phyloP scores from a whole-genome alignment of 306 rosid species.

The Herpetospermum pedunculosum region DNA sequence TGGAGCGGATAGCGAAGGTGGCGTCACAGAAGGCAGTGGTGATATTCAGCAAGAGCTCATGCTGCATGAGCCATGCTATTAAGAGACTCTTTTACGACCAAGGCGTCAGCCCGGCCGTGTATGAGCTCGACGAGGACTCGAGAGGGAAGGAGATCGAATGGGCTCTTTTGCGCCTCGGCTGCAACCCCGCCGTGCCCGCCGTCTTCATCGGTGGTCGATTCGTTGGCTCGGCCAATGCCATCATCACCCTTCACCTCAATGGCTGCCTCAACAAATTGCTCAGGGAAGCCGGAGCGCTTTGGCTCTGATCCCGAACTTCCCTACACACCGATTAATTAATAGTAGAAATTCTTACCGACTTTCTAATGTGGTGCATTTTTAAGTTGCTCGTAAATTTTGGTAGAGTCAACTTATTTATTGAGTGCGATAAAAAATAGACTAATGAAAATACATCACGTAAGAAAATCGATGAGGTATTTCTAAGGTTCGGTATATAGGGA shows the following conservation, averaged over 20 bases:
- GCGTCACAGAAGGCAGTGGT: conserved; percentile 86
- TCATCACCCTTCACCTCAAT: conserved; percentile 88
- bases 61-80: conserved; percentile 93
- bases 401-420: no score
- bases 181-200: conserved; percentile 81
- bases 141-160: conserved; percentile 83
- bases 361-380: not conserved
- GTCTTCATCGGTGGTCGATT: conserved; percentile 81
- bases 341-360: not conserved
- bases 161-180: conserved; percentile 75
- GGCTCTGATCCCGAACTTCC: conserved; percentile 34
- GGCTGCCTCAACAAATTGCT: conserved; percentile 80
- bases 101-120: conserved; percentile 76
- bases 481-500: no score
- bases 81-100: conserved; percentile 84
- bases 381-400: not conserved
- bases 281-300: conserved; percentile 82
- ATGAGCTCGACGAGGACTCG: conserved; percentile 67
- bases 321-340: not conserved
- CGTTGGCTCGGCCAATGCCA: conserved; percentile 67
- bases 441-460: no score
- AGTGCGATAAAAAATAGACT: no score
- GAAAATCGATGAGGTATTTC: no score
- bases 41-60: conserved; percentile 94
- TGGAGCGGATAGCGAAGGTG: conserved; percentile 69